Conservation (phyloP, 2,329 filamentous ascomycete species). For the Aspergillus sp. region DNA sequence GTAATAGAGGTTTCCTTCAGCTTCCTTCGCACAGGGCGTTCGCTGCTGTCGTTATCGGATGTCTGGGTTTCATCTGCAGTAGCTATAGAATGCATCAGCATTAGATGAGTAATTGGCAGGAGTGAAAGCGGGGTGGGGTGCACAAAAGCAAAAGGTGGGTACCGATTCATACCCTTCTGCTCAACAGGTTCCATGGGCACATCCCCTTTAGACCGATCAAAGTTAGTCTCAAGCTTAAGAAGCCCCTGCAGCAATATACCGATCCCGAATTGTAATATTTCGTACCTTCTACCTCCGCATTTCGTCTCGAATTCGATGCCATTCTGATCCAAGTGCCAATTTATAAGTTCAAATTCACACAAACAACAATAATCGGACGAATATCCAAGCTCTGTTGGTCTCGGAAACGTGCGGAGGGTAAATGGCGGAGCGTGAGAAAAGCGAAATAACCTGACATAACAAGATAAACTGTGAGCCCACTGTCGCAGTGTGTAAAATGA, state of each 20-base stretch:
- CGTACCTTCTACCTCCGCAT: conserved; percentile 10
- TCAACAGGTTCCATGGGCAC: conserved; percentile 8
- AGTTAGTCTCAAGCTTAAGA: background rate
- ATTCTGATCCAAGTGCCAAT: conserved; percentile 2
- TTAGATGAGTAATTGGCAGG: background rate
- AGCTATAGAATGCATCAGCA: conserved; percentile 7
- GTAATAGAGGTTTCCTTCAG: conserved; percentile 57
- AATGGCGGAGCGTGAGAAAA: background rate
- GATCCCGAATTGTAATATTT: background rate
- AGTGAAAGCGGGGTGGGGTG: background rate
- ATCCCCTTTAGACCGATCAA: conserved; percentile 2
- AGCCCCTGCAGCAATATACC: background rate
- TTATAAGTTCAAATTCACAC: too few relatives aligned
- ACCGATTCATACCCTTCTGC: conserved; percentile 8
- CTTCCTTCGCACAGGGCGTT: conserved; percentile 55
- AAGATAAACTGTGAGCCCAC: background rate
- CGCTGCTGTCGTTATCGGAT: conserved; percentile 40
- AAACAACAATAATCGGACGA: too few relatives aligned
- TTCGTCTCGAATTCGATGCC: conserved; percentile 10
- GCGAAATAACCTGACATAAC: background rate
- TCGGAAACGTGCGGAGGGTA: background rate
- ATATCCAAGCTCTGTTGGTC: too few relatives aligned
- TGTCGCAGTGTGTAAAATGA: background rate
- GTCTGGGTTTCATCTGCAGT: conserved; percentile 22
- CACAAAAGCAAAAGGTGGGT: background rate